Evolutionary conservation across 495 filamentous ascomycete genomes (phyloP).

Genomic region (Penicillium chermesinum): DNA sequence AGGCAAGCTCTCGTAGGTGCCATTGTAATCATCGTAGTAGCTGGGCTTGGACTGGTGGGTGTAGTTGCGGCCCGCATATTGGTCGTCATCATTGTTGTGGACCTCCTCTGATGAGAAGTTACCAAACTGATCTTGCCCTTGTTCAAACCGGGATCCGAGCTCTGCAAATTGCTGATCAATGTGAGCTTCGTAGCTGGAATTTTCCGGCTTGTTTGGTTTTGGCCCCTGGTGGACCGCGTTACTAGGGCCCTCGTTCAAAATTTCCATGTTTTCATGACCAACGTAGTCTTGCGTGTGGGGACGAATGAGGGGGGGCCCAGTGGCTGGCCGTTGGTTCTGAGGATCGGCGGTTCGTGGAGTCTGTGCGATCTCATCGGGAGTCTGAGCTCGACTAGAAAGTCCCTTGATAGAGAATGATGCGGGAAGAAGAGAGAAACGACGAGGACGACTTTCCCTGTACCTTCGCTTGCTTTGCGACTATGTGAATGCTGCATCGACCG

Average conservation of each 20-base stretch:
- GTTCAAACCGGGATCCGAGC: conserved; percentile 30
- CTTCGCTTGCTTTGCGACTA: conserved; percentile 76
- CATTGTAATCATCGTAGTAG: conserved; percentile 42
- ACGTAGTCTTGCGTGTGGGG: conserved; percentile 35
- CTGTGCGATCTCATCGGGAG: conserved; percentile 35
- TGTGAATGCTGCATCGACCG: conserved; percentile 72
- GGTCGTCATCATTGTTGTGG: conserved; percentile 29
- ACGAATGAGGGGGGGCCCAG: conserved; percentile 23
- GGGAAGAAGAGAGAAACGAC: conserved; percentile 74
- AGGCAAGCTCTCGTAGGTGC: conserved; percentile 33
- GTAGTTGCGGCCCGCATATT: conserved; percentile 35
- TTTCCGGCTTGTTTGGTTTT: conserved; percentile 19
- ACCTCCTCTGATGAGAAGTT: conserved; percentile 32
- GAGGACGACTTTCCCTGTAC: conserved; percentile 61
- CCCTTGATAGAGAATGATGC: conserved; percentile 62
- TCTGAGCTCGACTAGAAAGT: conserved; percentile 42
- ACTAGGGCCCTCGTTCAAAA: conserved; percentile 27
- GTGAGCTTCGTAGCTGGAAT: conserved; percentile 38
- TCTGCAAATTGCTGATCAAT: conserved; percentile 45
- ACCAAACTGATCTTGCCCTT: conserved; percentile 29
- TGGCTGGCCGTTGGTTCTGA: conserved; percentile 30
- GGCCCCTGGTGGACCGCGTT: conserved; percentile 21
- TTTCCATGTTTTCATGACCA: conserved; percentile 32
- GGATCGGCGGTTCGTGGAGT: conserved; percentile 23
- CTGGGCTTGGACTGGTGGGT: conserved; percentile 40